These are phyloP conservation scores for Myxozyma neotropica DNA, from an alignment of 805 yeast genomes.

Conservation along the genomic window DNA sequence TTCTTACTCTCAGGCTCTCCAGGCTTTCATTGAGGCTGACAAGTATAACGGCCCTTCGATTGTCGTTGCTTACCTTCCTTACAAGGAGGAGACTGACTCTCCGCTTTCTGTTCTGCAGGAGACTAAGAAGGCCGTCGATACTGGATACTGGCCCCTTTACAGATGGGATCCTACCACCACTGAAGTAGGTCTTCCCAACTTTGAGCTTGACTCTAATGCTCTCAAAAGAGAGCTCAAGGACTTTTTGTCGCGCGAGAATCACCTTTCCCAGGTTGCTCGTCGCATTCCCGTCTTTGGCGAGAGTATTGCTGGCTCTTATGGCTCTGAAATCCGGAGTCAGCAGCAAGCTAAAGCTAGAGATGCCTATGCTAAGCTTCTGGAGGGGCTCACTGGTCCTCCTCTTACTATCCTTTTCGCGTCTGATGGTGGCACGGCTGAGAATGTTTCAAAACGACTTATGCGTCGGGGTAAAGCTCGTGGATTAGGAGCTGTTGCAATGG, in stretches of 20 bases:
- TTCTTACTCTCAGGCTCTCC: constrained; percentile 88
- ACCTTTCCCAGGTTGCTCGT: constrained; percentile 70
- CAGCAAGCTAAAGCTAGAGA: constrained; percentile 71
- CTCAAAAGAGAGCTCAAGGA: constrained; percentile 73
- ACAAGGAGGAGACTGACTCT: constrained; percentile 56
- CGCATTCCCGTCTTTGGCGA: constrained; percentile 76
- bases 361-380: constrained; percentile 75
- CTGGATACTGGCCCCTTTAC: constrained; percentile 97
- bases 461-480: constrained; percentile 82
- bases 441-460: constrained; percentile 74
- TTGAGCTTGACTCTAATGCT: constrained; percentile 82
- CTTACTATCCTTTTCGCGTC: constrained; percentile 83
- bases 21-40: constrained; percentile 89
- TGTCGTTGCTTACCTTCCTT: constrained; percentile 87
- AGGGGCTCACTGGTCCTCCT: constrained; percentile 91
- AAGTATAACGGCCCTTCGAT: constrained; percentile 87
- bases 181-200: constrained; percentile 53
- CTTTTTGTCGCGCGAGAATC: constrained; percentile 88
- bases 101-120: constrained; percentile 78
- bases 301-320: constrained; percentile 64
- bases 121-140: constrained; percentile 85
- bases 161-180: constrained; percentile 70
- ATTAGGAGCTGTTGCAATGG: constrained; percentile 61
- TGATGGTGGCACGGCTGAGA: constrained; percentile 88
- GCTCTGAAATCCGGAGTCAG: constrained; percentile 59